Percentiles rank a stretch among this genome's conserved stretches.
phyloP scores from a whole-genome alignment of 495 filamentous ascomycete species.

The Penicillium ochrochloron region DNA sequence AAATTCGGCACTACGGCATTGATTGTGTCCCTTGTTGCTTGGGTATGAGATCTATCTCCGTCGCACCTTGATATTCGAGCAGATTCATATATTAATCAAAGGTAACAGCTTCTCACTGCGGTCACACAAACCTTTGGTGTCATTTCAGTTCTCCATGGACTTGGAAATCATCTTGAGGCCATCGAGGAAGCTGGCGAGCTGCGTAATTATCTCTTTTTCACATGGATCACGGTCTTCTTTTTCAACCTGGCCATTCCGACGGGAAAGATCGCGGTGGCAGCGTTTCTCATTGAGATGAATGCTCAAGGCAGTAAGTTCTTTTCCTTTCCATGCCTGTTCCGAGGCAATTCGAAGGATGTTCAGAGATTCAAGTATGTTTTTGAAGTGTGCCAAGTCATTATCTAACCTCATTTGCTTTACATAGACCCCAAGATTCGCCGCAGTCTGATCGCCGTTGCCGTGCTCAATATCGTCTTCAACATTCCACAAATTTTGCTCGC shows the following conservation, averaged over 20 bases:
- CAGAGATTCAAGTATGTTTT: neutral
- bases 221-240: conserved; percentile 36
- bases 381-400: neutral
- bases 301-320: conserved; percentile 27
- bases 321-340: neutral
- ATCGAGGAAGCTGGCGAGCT: conserved; percentile 21
- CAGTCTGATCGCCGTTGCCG: conserved; percentile 32
- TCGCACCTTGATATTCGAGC: neutral
- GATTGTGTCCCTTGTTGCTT: conserved; percentile 30
- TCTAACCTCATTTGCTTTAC: neutral
- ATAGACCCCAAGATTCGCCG: conserved; percentile 33
- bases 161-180: conserved; percentile 27
- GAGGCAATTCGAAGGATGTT: neutral
- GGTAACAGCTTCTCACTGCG: conserved; percentile 22
- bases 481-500: conserved; percentile 30
- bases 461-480: conserved; percentile 31
- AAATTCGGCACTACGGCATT: conserved; percentile 33
- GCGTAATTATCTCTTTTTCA: conserved; percentile 32
- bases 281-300: conserved; percentile 35
- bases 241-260: conserved; percentile 36
- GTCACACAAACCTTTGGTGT: conserved; percentile 30
- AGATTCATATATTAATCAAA: neutral
- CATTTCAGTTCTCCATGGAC: conserved; percentile 31
- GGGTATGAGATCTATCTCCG: conserved; percentile 20
- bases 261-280: conserved; percentile 32